Conservation (phyloP, 345 rosid genomes). For the Hibiscus tridactylites region DNA sequence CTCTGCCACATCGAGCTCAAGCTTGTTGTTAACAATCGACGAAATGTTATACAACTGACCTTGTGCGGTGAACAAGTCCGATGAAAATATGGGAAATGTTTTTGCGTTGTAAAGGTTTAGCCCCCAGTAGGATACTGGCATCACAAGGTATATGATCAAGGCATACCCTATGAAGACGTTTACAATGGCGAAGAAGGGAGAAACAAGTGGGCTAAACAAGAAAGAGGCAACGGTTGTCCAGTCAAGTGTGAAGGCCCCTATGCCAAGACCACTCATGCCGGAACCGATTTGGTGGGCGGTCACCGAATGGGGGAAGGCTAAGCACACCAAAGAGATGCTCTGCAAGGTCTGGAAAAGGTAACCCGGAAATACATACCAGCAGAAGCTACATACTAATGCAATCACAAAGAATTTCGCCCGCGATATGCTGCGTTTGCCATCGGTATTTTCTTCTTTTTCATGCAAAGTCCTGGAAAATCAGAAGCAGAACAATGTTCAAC, state of each 20-base stretch:
- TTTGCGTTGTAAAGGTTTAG: slow-evolving; percentile 24
- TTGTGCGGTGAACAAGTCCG: slow-evolving; percentile 25
- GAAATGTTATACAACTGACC: slow-evolving; percentile 22
- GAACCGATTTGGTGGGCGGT: slow-evolving; percentile 43
- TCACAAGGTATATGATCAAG: slow-evolving; percentile 23
- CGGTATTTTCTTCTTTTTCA: slow-evolving; percentile 20
- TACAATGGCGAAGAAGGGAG: slow-evolving; percentile 36
- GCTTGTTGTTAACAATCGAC: slow-evolving; percentile 20
- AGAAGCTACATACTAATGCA: slow-evolving; percentile 31
- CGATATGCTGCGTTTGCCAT: slow-evolving; percentile 16
- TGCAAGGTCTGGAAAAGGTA: slow-evolving; percentile 30
- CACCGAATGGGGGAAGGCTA: slow-evolving; percentile 30
- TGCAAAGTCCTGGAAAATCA: slow-evolving; percentile 29
- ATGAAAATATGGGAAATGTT: slow-evolving; percentile 30
- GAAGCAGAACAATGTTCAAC: not conserved
- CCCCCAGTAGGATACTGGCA: slow-evolving; percentile 33
- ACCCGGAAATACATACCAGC: slow-evolving; percentile 32
- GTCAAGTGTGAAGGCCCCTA: slow-evolving; percentile 33
- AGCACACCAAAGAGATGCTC: slow-evolving; percentile 37
- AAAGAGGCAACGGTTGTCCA: slow-evolving; percentile 35
- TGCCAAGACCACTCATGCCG: slow-evolving; percentile 29
- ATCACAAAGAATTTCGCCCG: slow-evolving; percentile 35
- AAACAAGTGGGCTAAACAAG: slow-evolving; percentile 32
- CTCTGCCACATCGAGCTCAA: slow-evolving; percentile 23
- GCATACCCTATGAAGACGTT: slow-evolving; percentile 32